Evolutionary conservation across 305 asterid genomes (phyloP), one percentile per base, ranked within the genome.

Genomic region (Rubia peregrina): DNA sequence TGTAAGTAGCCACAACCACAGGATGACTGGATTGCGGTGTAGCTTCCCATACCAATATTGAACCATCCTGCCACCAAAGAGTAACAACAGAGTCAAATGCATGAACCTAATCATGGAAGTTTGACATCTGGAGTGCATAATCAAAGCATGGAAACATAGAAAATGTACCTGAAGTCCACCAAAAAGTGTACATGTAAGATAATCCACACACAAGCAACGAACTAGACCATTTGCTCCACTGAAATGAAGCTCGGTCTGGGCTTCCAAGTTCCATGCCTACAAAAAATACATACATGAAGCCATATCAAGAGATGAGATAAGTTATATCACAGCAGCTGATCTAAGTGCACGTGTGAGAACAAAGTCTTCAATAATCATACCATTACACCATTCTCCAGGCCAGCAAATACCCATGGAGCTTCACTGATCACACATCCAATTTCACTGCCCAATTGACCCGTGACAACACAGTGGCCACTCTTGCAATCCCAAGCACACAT

Each of bases 401-500:
- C 96, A 17, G 71, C 87, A 74, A 84, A 87, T 43, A 90, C 49
- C 89, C 89, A 84, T 21, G 79, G 82, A 69, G 86, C 86, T 83
- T 89, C 87, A 64, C 74, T 72, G 9, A 79, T 62, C 80, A 86
- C 51, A 78, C 89, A 89, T 41, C 86, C 80, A 8, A 81, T 80
- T 68, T 81, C 86, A 70, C 77, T 71, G 41, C 66, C 72, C 13
- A 78, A 67, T 44, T 24, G 24, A 51, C 59, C 59, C 9, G 0
- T 22, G 51, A 72, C 72, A 70, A 69, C 66, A 73, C 86, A 80
- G 88, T 82, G 84, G 9, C 94, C 94, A 49, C 78, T 84, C 53
- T 82, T 68, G 83, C 92, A 89, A 76, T 90, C 90, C 97, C 91
- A 88, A 24, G 74, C 75, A 41, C 85, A 80, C 41, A 87, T 42